Evolutionary conservation across 305 asterid species (phyloP), one percentile per base, ranked within the genome.

Genomic region (Andrographis paniculata): DNA sequence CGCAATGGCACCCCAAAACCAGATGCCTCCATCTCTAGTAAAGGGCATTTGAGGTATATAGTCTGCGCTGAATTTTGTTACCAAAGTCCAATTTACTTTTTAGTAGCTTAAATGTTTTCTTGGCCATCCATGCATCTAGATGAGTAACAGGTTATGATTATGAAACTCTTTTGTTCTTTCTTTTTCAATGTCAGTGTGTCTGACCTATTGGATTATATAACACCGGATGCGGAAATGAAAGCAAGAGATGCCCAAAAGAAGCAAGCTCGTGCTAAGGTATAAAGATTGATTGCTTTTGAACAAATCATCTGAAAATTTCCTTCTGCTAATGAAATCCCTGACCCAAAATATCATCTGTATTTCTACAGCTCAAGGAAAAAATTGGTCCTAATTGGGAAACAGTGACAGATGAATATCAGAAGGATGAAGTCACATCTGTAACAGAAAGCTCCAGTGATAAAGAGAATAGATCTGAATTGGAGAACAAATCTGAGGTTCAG

Each of bases 11-110:
- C 95, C 33, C 95, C 94, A 19, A 87, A 84, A 61, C 95, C 94
- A 13, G 96, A 87, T 60, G 96, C 96, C 48, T 87, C 96, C 56
- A 87, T 87, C 56, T 80, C 96, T 44, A 87, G 96, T 76, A 84
- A 87, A 72, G 96, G 96, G 51, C 96, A 87, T 72, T 61, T 85
- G 50, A 85, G 95, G 94, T 79, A 38, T 47, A 2, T 40, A 17
- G 17, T 54, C 53, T 45, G 24, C 31, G 17, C 20, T 36, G 9
- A 22, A 43, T 22, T 39, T n/a, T 44, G 20, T 40, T 50, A 19
- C 42, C 40, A 12, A 48, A 19, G 19, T 54, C 21, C 15, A 1
- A 27, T 50, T 9, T 2, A 52, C 20, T n/a, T 70, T 40, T 38
- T 18, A 51, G 23, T 51, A 38, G 14, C 12, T 44, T 42, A 5